Evolutionary conservation across 768 basidiomycete species (phyloP), one percentile per base, ranked within the genome.

Genomic region (Fistulinella prunicolor): DNA sequence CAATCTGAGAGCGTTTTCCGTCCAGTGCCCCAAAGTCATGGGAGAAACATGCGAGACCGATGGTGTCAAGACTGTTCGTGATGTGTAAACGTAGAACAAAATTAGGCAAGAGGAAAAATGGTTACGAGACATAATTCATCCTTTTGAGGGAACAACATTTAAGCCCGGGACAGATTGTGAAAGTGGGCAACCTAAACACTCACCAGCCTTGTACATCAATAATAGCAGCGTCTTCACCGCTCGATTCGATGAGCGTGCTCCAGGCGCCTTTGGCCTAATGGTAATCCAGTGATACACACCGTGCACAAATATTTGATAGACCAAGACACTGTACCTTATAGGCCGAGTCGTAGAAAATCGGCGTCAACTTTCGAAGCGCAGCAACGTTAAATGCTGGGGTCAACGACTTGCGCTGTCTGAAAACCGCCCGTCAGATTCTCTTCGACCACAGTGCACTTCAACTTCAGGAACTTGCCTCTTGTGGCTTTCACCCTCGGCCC

Each of bases 11-110:
- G 21, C 59, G 60, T 49, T 78, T 72, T 3, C 81, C 81, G 1
- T 78, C 72, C 16, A 83, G 68, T 1, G 77, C 64, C 22, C 73
- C 73, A 55, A 84, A 84, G 55, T 82, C 73, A 53, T 83, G 76
- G 0, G 77, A 76, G 52, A 84, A 84, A 2, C 80, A 81, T 9
- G 80, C 80, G 30, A 82, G 77, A 17, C 81, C 81, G 36, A 84
- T 71, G 3, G 73, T 72, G 54, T 84, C 82, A 8, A 83, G 65
- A 7, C 80, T 81, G 22, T 6, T 16, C 9, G 24, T n/a, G n/a
- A n/a, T n/a, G 2, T 0, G 3, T 39, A 2, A 12, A 19, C 23
- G 4, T 5, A 26, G 24, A 40, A 19, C 10, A 6, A 23, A 1
- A 21, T 30, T 5, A 12, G 32, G 14, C 5, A 7, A 1, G 10